A percentile compares a stretch with the other conserved stretches of the same genome.
phyloP scores from a whole-genome alignment of 345 rosid genomes.

The Populus ilicifolia region DNA sequence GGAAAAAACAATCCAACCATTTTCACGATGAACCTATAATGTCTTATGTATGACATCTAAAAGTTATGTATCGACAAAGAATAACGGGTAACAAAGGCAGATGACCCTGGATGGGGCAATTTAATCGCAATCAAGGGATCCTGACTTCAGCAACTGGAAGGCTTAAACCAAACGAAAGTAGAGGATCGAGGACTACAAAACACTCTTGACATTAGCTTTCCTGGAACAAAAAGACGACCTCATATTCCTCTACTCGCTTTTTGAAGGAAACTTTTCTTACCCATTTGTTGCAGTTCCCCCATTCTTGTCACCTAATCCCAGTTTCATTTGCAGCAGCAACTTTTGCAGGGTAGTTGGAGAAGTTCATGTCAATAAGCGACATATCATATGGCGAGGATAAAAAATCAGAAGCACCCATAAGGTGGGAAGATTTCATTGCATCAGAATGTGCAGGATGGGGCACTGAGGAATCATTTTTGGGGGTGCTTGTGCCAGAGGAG shows the following conservation, averaged over 20 bases:
- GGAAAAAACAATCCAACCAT: neutral
- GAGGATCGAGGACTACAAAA: neutral
- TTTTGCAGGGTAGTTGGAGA: conserved; percentile 68
- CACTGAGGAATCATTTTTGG: conserved; percentile 28
- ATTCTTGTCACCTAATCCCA: conserved; percentile 43
- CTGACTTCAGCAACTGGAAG: conserved; percentile 6
- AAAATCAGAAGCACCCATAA: conserved; percentile 57
- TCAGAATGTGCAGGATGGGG: conserved; percentile 41
- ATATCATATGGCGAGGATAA: conserved; percentile 58
- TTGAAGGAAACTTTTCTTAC: conserved; percentile 10
- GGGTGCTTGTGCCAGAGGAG: conserved; percentile 62
- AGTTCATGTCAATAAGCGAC: conserved; percentile 84
- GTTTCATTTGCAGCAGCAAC: conserved; percentile 68
- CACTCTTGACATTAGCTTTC: conserved; percentile 1
- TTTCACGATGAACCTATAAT: conserved; percentile 8
- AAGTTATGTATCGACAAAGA: conserved; percentile 26
- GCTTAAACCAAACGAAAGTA: neutral
- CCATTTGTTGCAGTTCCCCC: conserved; percentile 16
- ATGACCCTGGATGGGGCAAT: neutral
- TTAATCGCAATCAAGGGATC: conserved; percentile 8
- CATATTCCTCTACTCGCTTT: neutral
- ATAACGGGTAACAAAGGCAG: neutral
- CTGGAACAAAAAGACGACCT: conserved; percentile 5
- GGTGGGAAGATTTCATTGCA: conserved; percentile 63
- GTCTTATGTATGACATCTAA: neutral